A percentile compares a stretch with the other conserved stretches of the same genome.
phyloP scores from a whole-genome alignment of 2,329 filamentous ascomycete genomes.

The Arthrobotrys entomopaga region DNA sequence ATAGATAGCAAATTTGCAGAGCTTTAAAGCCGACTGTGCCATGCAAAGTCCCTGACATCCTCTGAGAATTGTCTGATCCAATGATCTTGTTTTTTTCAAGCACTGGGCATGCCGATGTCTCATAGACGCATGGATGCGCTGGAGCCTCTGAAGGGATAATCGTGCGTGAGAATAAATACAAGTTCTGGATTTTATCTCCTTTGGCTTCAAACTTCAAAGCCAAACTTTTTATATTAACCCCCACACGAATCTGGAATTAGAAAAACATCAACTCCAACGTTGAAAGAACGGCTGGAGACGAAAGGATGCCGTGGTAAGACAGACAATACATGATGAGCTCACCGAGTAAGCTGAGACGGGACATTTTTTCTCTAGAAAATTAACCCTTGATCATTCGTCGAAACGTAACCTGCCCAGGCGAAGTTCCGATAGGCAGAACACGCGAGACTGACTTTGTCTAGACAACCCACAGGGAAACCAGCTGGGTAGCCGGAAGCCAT shows the following conservation, averaged over 20 bases:
- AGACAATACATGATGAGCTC: constrained; percentile 37
- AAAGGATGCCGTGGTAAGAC: constrained; percentile 17
- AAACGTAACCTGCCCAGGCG: constrained; percentile 7
- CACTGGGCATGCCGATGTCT: not conserved
- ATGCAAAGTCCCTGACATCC: not conserved
- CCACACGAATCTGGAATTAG: constrained; percentile 8
- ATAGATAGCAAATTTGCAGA: too few relatives aligned
- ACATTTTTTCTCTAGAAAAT: constrained; percentile 6
- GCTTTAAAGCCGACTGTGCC: too few relatives aligned
- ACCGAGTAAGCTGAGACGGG: not conserved
- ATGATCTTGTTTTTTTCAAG: not conserved
- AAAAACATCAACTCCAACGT: not conserved
- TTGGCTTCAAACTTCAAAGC: too few relatives aligned
- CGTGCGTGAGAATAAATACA: not conserved
- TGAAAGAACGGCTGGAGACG: constrained; percentile 14
- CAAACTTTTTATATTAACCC: not conserved
- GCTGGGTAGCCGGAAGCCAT: not conserved
- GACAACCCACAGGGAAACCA: constrained; percentile 22
- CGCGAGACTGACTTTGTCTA: constrained; percentile 26
- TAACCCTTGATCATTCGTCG: constrained; percentile 2
- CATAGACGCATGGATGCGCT: constrained; percentile 6
- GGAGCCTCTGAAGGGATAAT: not conserved
- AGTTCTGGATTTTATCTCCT: not conserved
- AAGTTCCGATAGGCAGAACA: constrained; percentile 32
- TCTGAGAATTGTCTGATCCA: not conserved